These are phyloP conservation scores for Peterozyma xylosa DNA, from an alignment of 805 yeast genomes.

Conservation along the genomic window DNA sequence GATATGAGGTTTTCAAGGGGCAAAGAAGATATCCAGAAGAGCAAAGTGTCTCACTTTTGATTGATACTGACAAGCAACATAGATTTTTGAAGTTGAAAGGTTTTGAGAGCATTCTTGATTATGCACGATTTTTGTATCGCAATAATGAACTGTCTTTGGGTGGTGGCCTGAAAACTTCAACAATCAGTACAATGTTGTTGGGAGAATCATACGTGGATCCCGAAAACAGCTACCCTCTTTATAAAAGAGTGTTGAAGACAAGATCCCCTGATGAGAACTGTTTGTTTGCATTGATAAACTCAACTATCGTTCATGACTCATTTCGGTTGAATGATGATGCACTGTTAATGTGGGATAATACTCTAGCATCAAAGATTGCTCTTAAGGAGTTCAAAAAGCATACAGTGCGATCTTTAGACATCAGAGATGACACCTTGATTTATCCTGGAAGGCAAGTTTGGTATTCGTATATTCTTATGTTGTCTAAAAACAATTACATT, in stretches of 20 bases:
- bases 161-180: neutral
- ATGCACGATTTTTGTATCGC: conserved; percentile 2
- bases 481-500: neutral
- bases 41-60: neutral
- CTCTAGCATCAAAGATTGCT: neutral
- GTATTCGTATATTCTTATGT: conserved; percentile 1
- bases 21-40: neutral
- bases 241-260: neutral
- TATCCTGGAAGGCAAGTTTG: conserved; percentile 1
- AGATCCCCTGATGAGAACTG: neutral
- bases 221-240: neutral
- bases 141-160: neutral
- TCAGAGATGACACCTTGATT: neutral
- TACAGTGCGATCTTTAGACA: conserved; percentile 1
- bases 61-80: neutral
- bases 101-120: neutral
- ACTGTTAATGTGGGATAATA: neutral
- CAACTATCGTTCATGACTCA: neutral
- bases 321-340: neutral
- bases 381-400: neutral
- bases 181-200: conserved; percentile 4
- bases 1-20: neutral
- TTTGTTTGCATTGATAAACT: conserved; percentile 2
- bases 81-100: neutral
- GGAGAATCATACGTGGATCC: conserved; percentile 6